phyloP scores from a whole-genome alignment of 2,329 filamentous ascomycete species.

The Penicillium sp. region DNA sequence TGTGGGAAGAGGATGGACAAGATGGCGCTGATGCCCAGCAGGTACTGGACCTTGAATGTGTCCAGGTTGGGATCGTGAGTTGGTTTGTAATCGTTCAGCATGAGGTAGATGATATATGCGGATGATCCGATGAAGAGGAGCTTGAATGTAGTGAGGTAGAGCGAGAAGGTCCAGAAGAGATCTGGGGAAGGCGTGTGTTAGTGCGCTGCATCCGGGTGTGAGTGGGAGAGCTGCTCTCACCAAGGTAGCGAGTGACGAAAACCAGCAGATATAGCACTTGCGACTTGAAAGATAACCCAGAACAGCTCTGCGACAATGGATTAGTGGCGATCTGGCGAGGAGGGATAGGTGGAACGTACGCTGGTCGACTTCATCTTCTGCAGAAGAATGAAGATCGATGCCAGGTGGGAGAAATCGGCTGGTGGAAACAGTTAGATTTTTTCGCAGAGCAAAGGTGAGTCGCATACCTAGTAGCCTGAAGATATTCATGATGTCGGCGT shows the following conservation, averaged over 20 bases:
- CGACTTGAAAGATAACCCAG: constrained; percentile 98
- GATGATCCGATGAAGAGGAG: constrained; percentile 90
- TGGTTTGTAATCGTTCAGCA: constrained; percentile 96
- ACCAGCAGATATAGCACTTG: constrained; percentile 94
- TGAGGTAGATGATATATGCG: constrained; percentile 94
- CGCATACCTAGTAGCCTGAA: constrained; percentile 67
- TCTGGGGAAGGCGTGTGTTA: constrained; percentile 50
- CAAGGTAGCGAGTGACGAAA: constrained; percentile 90
- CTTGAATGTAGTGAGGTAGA: constrained; percentile 96
- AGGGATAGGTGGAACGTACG: constrained; percentile 57
- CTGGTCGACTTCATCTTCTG: constrained; percentile 96
- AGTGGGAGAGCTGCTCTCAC: no score
- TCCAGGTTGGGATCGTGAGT: constrained; percentile 97
- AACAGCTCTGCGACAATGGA: constrained; percentile 71
- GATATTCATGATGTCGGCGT: constrained; percentile 64
- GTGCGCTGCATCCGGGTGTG: no score
- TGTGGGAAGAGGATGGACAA: constrained; percentile 84
- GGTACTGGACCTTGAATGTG: constrained; percentile 95
- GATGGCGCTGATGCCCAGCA: constrained; percentile 78
- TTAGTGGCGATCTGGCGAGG: constrained; percentile 10
- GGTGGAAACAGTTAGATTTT: constrained; percentile 24
- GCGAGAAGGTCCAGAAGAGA: constrained; percentile 80
- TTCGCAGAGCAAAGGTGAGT: background rate
- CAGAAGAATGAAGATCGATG: constrained; percentile 90
- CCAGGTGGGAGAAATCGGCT: constrained; percentile 95